Base-by-base conservation (phyloP, 495 filamentous ascomycete species). In the Cercophora scortea region DNA sequence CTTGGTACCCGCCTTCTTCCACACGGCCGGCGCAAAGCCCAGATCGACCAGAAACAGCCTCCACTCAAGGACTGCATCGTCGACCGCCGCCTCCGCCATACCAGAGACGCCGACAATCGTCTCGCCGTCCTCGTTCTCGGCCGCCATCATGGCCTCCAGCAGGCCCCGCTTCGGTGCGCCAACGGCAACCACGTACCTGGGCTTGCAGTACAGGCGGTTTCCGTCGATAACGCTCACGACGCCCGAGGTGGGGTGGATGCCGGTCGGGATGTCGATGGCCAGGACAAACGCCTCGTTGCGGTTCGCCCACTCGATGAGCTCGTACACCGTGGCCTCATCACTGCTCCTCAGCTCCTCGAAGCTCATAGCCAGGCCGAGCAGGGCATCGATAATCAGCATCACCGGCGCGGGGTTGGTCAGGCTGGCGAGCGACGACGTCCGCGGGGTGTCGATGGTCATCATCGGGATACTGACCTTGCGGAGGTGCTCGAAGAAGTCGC, bases 301-400 rank as follows among this genome's bases (percentile, higher is more conserved):
- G 60, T 96, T 96, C 6, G 88, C 83, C 87, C 89, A 95, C 39
- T 85, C 80, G 54, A 94, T 89, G 51, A 94, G 77, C 55, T 90
- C 85, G 57, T 87, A 90, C 3, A 87, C 88, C 3, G 82, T 83
- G 0, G 83, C 86, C 63, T 91, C 89, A 55, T 95, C 89, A 40
- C 88, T 86, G 9, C 81, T 86, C 17, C 86, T 74, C 32, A 95
- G 74, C 49, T 91, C 87, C 39, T 95, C 88, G 58, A 95, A 95
- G 8, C 83, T 81, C 42, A 88, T 76, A 47, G 91, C 87, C 48
- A 90, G 83, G 16, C 89, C 88, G 4, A 98, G 79, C 15, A 98
- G 68, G 2, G 89, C 90, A 69, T 98, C 93, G 34, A 98, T 75
- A 49, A 96, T 88, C 47, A 96, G 69, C 43, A 91, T 88, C 3